Evolutionary conservation across 495 filamentous ascomycete genomes (phyloP).

Genomic region (Xylaria venustula): DNA sequence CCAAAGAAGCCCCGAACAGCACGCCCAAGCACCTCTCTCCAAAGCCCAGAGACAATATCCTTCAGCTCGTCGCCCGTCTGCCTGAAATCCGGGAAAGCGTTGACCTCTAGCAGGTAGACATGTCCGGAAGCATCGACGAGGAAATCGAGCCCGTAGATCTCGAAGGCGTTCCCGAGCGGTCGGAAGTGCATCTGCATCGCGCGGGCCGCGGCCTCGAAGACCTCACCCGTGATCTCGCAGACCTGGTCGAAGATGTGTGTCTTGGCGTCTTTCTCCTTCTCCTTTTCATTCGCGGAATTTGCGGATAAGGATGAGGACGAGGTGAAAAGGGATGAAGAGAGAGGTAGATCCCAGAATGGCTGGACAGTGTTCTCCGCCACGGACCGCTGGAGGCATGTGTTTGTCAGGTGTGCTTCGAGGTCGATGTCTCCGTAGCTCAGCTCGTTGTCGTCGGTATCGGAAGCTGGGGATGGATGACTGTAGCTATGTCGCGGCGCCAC

Average conservation of each 20-base stretch:
- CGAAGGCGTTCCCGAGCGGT: constrained; percentile 80
- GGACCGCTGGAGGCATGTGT: constrained; percentile 83
- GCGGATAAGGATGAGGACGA: background rate
- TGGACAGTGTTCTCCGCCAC: constrained; percentile 47
- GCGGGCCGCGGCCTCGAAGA: constrained; percentile 81
- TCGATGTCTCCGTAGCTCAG: constrained; percentile 37
- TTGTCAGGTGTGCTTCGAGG: constrained; percentile 80
- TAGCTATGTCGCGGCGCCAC: constrained; percentile 31
- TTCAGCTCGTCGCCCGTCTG: constrained; percentile 79
- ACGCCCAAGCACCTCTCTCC: constrained; percentile 66
- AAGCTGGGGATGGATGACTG: constrained; percentile 25
- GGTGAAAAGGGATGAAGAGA: too few species aligned
- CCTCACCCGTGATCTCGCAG: constrained; percentile 63
- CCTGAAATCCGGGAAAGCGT: constrained; percentile 91
- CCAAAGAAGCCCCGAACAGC: constrained; percentile 50
- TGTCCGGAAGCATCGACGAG: constrained; percentile 65
- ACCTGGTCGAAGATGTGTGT: constrained; percentile 71
- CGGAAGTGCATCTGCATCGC: constrained; percentile 90
- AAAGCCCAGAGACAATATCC: constrained; percentile 70
- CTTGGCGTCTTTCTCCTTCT: constrained; percentile 28
- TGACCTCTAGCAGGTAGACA: constrained; percentile 85
- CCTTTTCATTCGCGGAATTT: too few species aligned
- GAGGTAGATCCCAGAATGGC: constrained; percentile 67
- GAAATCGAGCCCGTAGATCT: constrained; percentile 91
- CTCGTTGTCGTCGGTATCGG: constrained; percentile 29